phyloP scores from a whole-genome alignment of 2,329 filamentous ascomycete genomes.

The Aureobasidium pullulans region DNA sequence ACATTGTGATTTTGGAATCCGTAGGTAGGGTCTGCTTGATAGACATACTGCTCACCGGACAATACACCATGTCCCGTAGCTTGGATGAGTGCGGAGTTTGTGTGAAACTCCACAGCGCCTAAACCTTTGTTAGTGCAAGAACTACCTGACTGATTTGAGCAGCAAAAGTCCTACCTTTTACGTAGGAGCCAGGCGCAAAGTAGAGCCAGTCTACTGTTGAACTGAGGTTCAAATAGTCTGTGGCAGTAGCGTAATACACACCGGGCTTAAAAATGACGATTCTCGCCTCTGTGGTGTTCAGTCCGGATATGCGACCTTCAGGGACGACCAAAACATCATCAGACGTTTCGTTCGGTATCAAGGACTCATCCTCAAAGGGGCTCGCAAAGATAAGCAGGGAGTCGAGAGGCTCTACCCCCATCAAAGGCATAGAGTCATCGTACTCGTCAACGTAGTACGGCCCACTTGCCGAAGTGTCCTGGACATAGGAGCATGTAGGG shows the following conservation, averaged over 20 bases:
- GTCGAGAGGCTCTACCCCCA: neutral
- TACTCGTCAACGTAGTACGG: neutral
- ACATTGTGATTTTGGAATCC: slow-evolving; percentile 2
- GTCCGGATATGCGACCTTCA: slow-evolving; percentile 1
- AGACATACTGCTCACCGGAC: neutral
- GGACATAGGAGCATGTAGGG: neutral
- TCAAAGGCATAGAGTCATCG: neutral
- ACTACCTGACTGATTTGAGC: neutral
- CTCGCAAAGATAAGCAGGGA: slow-evolving; percentile 1
- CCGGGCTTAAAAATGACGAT: neutral
- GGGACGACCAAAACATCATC: neutral
- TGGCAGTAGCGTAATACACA: neutral
- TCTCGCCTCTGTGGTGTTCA: neutral
- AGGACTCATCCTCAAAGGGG: neutral
- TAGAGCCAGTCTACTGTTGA: neutral
- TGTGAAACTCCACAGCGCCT: neutral
- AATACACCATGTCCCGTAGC: slow-evolving; percentile 3
- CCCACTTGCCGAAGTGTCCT: neutral
- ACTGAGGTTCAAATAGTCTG: neutral
- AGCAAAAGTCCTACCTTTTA: neutral
- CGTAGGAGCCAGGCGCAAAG: slow-evolving; percentile 5
- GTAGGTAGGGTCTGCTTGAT: neutral
- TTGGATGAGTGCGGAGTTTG: neutral
- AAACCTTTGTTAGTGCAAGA: neutral
- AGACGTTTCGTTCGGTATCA: neutral